Percentiles rank a stretch among this genome's conserved stretches.
Evolutionary conservation across 257 asterid genomes (phyloP).

Genomic region (Nicotiana tabacum): DNA sequence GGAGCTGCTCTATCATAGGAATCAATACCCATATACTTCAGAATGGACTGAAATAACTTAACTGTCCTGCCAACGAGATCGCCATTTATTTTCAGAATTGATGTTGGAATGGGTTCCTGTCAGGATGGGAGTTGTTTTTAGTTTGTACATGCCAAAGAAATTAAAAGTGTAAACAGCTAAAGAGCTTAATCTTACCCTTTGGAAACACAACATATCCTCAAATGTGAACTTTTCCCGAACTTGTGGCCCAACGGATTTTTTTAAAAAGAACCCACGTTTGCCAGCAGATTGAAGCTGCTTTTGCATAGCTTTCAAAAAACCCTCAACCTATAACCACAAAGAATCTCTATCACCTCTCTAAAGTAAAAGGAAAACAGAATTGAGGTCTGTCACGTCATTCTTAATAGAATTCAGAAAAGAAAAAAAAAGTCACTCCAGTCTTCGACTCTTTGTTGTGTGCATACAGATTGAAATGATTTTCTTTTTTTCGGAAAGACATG

Average conservation of each 20-base stretch:
- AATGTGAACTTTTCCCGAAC: conserved; percentile 80
- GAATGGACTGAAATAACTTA: conserved; percentile 78
- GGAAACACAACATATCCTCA: conserved; percentile 96
- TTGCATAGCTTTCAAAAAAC: conserved; percentile 92
- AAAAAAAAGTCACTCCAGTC: not conserved
- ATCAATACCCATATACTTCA: conserved; percentile 91
- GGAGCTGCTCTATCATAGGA: conserved; percentile 57
- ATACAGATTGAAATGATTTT: not conserved
- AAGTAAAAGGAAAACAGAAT: not conserved
- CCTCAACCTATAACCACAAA: conserved; percentile 62
- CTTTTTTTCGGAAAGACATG: not conserved
- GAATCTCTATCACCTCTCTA: not conserved
- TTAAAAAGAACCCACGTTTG: conserved; percentile 87
- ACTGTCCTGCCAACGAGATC: conserved; percentile 80
- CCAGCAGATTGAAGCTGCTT: conserved; percentile 83
- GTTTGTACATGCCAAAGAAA: conserved; percentile 10
- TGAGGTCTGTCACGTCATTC: not conserved
- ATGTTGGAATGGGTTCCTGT: conserved; percentile 93
- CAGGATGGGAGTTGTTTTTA: conserved; percentile 23
- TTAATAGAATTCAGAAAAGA: not conserved
- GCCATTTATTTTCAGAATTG: conserved; percentile 68
- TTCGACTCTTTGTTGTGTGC: not conserved
- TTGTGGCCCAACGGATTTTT: conserved; percentile 65
- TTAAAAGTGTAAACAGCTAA: conserved; percentile 6
- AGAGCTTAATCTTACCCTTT: conserved; percentile 52